A percentile compares a stretch with the other conserved stretches of the same genome.
Conservation (phyloP, 441 rosid genomes). For the Erodium texanum region DNA sequence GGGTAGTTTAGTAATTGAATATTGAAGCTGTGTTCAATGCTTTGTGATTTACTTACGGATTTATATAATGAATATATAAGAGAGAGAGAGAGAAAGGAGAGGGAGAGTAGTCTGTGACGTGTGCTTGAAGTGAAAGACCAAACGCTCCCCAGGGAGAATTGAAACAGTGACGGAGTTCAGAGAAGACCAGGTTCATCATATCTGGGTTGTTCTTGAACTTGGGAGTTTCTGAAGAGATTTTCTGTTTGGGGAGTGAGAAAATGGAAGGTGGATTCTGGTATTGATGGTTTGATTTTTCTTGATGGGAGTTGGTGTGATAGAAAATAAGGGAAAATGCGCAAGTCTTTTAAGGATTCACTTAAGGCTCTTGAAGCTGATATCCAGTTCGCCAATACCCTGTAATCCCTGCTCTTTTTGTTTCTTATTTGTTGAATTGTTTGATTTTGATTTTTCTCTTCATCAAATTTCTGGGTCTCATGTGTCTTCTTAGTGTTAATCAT, state of each 20-base stretch:
- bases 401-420: conserved; percentile 21
- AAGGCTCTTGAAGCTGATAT: conserved; percentile 98
- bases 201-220: background rate
- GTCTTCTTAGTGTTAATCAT: too few species aligned
- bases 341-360: conserved; percentile 88
- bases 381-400: conserved; percentile 93
- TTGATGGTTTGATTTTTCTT: background rate
- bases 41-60: background rate
- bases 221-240: background rate
- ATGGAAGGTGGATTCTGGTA: background rate
- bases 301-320: conserved; percentile 20
- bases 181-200: conserved; percentile 7
- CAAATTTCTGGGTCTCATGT: too few species aligned
- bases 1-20: conserved; percentile 20
- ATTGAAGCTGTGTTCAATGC: background rate
- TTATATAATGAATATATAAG: background rate
- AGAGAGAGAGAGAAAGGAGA: conserved; percentile 6
- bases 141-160: conserved; percentile 2
- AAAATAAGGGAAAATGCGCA: conserved; percentile 47
- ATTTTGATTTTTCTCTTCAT: background rate
- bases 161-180: background rate
- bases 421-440: conserved; percentile 1
- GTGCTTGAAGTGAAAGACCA: conserved; percentile 54
- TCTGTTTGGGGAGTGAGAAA: conserved; percentile 10
- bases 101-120: conserved; percentile 40